Evolutionary conservation across 2,329 filamentous ascomycete species (phyloP), one percentile per base, ranked within the genome.

Genomic region (Botrytis medusae): DNA sequence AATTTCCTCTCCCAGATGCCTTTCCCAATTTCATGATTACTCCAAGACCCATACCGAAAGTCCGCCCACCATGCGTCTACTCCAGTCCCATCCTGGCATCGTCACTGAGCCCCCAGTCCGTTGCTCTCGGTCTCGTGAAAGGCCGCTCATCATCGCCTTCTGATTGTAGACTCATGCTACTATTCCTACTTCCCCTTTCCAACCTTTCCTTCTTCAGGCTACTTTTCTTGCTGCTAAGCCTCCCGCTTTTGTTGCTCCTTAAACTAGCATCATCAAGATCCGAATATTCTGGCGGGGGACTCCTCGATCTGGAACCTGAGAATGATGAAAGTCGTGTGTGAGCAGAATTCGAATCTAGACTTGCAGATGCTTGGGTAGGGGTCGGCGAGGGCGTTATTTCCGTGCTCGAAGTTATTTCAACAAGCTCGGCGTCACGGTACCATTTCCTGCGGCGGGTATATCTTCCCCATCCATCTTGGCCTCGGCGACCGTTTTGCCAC

Each of bases 371-470:
- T 25, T 73, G 74, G 81, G 75, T 81, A 81, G 59, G 84, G 82
- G 61, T 84, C 79, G 61, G 84, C 82, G 42, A 83, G 79, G 67
- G 84, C 83, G 44, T 84, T 81, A 74, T 86, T 84, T 69, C 84
- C 79, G 74, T 83, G 81, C 32, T 84, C 79, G 59, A 83, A 81
- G 78, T 77, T 12, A 91, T 84, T 80, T 99, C 96, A 48, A 98
- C 93, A 5, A 99, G 88, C 83, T 99, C 96, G 16, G 96, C 96
- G 80, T 98, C 96, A 57, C 96, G 92, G 80, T 94, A 96, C 96
- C 96, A 99, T 83, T 98, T 98, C 75, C 96, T 86, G 34, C 96
- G 90, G 22, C 96, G 89, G 0, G 96, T 99, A 87, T 97, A 99
- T 73, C 94, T 90, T 59, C 93, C 93, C 96, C 96, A 99, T 71